Evolutionary conservation across 768 basidiomycete genomes (phyloP).

Genomic region (Cystoderma amianthinum): DNA sequence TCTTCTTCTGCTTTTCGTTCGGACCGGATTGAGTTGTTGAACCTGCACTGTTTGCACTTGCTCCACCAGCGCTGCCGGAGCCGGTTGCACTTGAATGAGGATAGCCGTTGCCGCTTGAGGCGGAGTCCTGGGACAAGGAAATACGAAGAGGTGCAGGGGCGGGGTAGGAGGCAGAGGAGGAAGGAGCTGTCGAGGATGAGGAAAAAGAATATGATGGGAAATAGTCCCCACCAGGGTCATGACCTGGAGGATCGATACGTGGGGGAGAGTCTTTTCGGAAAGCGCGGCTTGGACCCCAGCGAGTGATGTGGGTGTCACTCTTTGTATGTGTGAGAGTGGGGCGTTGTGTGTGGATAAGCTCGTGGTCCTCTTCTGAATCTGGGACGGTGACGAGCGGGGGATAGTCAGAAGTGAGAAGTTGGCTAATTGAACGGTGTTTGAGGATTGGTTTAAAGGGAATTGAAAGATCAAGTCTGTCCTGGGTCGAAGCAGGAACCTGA

Average conservation of each 20-base stretch:
- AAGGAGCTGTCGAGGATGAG: constrained; percentile 8
- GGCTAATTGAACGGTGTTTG: constrained; percentile 89
- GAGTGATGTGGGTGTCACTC: constrained; percentile 79
- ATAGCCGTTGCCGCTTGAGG: constrained; percentile 14
- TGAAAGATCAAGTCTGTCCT: constrained; percentile 47
- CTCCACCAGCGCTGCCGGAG: constrained; percentile 10
- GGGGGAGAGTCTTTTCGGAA: constrained; percentile 70
- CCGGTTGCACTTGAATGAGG: constrained; percentile 1
- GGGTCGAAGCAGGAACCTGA: constrained; percentile 31
- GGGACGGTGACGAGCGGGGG: constrained; percentile 57
- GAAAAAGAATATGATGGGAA: constrained; percentile 10
- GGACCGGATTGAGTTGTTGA: constrained; percentile 9
- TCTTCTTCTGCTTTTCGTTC: constrained; percentile 43
- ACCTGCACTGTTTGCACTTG: constrained; percentile 16
- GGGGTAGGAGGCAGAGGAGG: constrained; percentile 10
- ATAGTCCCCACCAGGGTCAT: constrained; percentile 8
- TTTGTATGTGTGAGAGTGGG: constrained; percentile 75
- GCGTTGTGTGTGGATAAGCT: constrained; percentile 21
- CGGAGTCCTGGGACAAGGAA: constrained; percentile 26
- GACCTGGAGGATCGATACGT: constrained; percentile 38
- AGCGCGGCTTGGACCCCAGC: constrained; percentile 38
- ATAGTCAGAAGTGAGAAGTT: constrained; percentile 76
- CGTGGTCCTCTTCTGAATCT: constrained; percentile 27
- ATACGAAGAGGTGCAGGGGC: constrained; percentile 16
- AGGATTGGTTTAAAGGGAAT: constrained; percentile 76